Evolutionary conservation across 164 flowering plant species (phyloP).

Genomic region (Vitis amurensis): DNA sequence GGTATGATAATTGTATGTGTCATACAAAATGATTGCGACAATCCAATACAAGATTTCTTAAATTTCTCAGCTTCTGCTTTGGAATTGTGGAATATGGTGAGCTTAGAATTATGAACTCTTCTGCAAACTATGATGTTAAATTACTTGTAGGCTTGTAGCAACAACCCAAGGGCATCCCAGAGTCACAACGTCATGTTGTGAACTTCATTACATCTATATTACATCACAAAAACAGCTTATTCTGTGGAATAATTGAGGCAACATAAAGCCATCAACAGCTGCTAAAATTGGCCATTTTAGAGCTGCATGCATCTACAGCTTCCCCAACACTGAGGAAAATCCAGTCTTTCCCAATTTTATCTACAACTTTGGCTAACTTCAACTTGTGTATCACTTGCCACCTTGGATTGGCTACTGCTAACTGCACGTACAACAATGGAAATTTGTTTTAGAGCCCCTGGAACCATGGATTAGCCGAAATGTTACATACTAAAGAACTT

Average conservation of each 20-base stretch:
- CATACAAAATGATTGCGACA: too few species aligned
- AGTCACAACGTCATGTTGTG: too few species aligned
- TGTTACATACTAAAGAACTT: not conserved
- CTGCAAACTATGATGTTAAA: too few species aligned
- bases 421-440: conserved; percentile 38
- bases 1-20: too few species aligned
- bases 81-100: too few species aligned
- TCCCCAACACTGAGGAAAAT: conserved; percentile 60
- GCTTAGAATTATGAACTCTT: too few species aligned
- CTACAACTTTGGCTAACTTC: conserved; percentile 56
- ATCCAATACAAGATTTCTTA: too few species aligned
- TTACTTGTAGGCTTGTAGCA: too few species aligned
- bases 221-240: too few species aligned
- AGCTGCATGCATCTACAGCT: conserved; percentile 56
- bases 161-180: too few species aligned
- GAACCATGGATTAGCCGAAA: not conserved
- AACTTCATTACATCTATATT: too few species aligned
- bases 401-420: conserved; percentile 66
- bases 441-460: not conserved
- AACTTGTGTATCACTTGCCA: conserved; percentile 78
- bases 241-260: not conserved
- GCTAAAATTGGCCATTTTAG: conserved; percentile 14
- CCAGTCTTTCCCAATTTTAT: conserved; percentile 47
- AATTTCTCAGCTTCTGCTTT: too few species aligned
- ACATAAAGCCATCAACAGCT: conserved; percentile 9